Conservation (phyloP, 805 yeast species). For the Nematodospora valgi region DNA sequence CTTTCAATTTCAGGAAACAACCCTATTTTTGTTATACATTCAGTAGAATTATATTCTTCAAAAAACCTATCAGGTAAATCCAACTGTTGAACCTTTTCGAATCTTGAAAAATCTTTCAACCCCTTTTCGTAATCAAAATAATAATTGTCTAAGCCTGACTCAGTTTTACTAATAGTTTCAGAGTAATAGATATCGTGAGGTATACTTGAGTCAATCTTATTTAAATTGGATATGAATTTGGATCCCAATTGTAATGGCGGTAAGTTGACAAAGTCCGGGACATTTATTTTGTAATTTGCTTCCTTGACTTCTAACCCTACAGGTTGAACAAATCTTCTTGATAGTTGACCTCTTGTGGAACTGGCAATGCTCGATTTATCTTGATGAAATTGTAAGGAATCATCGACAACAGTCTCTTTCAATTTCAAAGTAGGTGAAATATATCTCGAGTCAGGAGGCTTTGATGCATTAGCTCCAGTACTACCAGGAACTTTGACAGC, state of each 20-base stretch:
- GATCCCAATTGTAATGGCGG: slow-evolving; percentile 58
- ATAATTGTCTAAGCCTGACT: slow-evolving; percentile 57
- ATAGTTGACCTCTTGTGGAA: slow-evolving; percentile 19
- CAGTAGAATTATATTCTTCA: slow-evolving; percentile 65
- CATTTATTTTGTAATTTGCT: slow-evolving; percentile 40
- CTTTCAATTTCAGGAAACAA: slow-evolving; percentile 74
- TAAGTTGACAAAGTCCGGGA: slow-evolving; percentile 49
- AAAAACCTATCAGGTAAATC: slow-evolving; percentile 79
- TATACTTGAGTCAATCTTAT: slow-evolving; percentile 53
- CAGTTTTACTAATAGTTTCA: slow-evolving; percentile 50
- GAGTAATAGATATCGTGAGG: slow-evolving; percentile 55
- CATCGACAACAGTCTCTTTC: slow-evolving; percentile 18
- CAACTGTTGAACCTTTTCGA: slow-evolving; percentile 64
- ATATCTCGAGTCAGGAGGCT: slow-evolving; percentile 17
- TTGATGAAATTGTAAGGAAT: slow-evolving; percentile 29
- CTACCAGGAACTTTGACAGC: slow-evolving; percentile 7
- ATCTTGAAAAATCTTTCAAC: slow-evolving; percentile 61
- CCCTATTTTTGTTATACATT: slow-evolving; percentile 74
- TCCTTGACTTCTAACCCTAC: slow-evolving; percentile 33
- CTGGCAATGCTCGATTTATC: slow-evolving; percentile 17
- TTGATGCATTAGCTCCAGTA: slow-evolving; percentile 6
- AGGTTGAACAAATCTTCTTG: slow-evolving; percentile 34
- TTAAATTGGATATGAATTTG: slow-evolving; percentile 59
- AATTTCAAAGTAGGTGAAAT: slow-evolving; percentile 31
- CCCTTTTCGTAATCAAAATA: slow-evolving; percentile 47